Evolutionary conservation across 2,329 filamentous ascomycete species (phyloP).

Genomic region (Raffaelea ambrosiae): DNA sequence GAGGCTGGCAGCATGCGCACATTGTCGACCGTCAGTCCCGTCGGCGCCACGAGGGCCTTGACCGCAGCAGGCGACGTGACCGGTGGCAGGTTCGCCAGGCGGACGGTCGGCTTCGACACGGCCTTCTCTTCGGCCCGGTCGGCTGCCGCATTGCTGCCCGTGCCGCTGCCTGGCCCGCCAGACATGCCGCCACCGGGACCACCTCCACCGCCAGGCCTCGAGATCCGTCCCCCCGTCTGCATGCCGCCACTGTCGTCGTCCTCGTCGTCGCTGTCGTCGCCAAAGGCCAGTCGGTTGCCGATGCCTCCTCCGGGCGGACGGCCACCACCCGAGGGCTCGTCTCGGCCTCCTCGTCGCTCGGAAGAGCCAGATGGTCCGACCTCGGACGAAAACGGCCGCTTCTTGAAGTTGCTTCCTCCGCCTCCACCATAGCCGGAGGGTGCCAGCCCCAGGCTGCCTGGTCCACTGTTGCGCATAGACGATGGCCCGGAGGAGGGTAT

Average conservation of each 20-base stretch:
- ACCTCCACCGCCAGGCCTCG: no score
- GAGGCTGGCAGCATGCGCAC: slow-evolving; percentile 59
- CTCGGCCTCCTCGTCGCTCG: no score
- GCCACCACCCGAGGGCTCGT: no score
- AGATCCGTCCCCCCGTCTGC: neutral
- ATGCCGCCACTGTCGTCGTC: slow-evolving; percentile 41
- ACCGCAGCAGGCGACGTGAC: slow-evolving; percentile 50
- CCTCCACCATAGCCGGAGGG: slow-evolving; percentile 22
- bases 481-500: slow-evolving; percentile 37
- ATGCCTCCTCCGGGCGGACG: no score
- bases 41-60: slow-evolving; percentile 45
- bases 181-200: neutral
- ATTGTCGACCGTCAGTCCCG: slow-evolving; percentile 58
- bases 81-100: slow-evolving; percentile 52
- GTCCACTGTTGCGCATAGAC: slow-evolving; percentile 45
- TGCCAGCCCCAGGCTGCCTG: slow-evolving; percentile 50
- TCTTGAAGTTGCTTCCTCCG: slow-evolving; percentile 12
- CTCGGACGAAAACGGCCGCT: no score
- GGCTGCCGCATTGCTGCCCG: slow-evolving; percentile 21
- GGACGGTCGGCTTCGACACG: slow-evolving; percentile 53
- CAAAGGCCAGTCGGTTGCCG: slow-evolving; percentile 28
- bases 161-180: neutral
- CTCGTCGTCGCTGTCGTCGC: slow-evolving; percentile 45
- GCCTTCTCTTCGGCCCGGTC: slow-evolving; percentile 48
- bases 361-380: no score